Conservation (phyloP, 306 rosid genomes). For the Quercus dentata region DNA sequence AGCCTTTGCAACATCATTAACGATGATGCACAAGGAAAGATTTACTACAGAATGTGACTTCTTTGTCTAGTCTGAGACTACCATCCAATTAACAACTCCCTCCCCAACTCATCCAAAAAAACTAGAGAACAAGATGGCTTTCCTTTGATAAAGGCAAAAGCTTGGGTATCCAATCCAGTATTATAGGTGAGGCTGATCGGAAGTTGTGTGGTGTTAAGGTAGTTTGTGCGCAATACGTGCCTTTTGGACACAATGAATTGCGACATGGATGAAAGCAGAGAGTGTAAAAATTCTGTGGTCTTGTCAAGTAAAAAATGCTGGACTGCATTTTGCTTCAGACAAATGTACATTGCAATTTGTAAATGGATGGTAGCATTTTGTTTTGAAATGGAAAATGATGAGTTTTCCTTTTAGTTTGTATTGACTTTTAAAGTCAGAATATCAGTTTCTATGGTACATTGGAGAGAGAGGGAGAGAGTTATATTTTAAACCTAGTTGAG, state of each 20-base stretch:
- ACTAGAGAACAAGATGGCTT: background rate
- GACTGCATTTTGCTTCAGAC: background rate
- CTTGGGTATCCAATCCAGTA: background rate
- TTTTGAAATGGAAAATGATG: too few species aligned
- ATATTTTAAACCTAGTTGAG: too few species aligned
- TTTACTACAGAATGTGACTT: slow-evolving; percentile 37
- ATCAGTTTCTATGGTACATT: background rate
- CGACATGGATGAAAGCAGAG: background rate
- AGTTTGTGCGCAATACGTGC: background rate
- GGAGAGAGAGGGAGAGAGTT: background rate
- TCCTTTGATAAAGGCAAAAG: background rate
- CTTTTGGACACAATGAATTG: background rate
- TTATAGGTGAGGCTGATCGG: background rate
- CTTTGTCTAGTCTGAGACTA: background rate
- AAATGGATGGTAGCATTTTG: too few species aligned
- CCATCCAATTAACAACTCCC: too few species aligned
- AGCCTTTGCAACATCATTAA: slow-evolving; percentile 43
- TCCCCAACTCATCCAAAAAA: too few species aligned
- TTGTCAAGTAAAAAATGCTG: background rate
- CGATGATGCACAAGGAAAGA: slow-evolving; percentile 54
- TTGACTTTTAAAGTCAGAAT: too few species aligned
- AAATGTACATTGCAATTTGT: background rate
- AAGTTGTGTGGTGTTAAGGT: background rate
- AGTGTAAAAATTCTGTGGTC: background rate
- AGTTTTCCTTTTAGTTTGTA: background rate